These are phyloP conservation scores for Sporothrix protearum DNA, from an alignment of 2,329 filamentous ascomycete species.

Conservation along the genomic window DNA sequence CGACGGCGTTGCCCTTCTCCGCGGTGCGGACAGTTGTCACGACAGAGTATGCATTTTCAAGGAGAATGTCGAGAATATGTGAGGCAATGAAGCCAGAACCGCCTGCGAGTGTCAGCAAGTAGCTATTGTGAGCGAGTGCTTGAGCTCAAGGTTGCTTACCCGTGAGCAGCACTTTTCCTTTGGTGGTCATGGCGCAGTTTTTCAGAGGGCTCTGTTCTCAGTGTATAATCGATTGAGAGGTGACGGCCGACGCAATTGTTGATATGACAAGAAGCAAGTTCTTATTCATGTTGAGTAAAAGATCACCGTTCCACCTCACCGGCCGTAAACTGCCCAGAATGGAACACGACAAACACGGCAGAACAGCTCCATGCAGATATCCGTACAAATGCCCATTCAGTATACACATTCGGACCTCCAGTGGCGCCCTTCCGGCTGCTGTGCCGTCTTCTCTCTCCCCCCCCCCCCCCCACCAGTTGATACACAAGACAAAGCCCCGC, in stretches of 20 bases:
- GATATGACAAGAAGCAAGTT: background rate
- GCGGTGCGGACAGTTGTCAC: conserved; percentile 47
- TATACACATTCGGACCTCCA: conserved; percentile 20
- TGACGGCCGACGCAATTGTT: background rate
- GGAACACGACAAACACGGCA: background rate
- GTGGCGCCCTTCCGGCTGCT: conserved; percentile 17
- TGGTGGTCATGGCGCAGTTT: conserved; percentile 33
- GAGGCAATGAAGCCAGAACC: conserved; percentile 55
- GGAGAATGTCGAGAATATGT: conserved; percentile 48
- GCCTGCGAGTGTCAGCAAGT: conserved; percentile 34
- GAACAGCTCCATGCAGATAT: background rate
- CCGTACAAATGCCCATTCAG: too few species aligned
- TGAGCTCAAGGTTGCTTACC: conserved; percentile 32
- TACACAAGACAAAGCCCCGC: background rate
- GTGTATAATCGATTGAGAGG: background rate
- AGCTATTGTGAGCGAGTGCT: background rate
- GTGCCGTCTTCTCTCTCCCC: background rate
- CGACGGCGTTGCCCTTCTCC: conserved; percentile 46
- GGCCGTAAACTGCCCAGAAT: background rate
- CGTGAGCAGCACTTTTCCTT: conserved; percentile 44
- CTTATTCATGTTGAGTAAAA: too few species aligned
- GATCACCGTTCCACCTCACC: background rate
- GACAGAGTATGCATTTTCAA: conserved; percentile 43
- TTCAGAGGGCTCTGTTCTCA: background rate
- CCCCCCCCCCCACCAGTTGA: background rate